A percentile compares a stretch with the other conserved stretches of the same genome.
Evolutionary conservation across 2,329 filamentous ascomycete genomes (phyloP).

Genomic region (Calonectria fujianensis): DNA sequence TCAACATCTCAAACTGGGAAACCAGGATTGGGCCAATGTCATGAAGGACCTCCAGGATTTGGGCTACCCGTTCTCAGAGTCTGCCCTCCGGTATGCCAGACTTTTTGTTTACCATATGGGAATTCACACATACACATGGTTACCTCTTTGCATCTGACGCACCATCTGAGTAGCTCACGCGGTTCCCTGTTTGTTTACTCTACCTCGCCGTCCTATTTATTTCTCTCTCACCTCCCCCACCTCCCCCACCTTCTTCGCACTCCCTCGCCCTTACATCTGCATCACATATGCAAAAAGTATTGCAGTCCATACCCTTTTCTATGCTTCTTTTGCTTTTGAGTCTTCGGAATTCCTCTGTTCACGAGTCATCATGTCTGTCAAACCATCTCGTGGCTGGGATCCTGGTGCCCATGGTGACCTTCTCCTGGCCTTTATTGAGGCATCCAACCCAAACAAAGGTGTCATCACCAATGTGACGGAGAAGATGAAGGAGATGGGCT

Average conservation of each 20-base stretch:
- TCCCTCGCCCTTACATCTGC: slow-evolving; percentile 17
- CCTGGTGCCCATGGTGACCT: slow-evolving; percentile 63
- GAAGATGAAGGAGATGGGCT: slow-evolving; percentile 60
- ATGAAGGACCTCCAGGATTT: slow-evolving; percentile 60
- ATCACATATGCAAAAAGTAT: slow-evolving; percentile 20
- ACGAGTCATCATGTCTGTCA: slow-evolving; percentile 44
- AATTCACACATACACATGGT: not conserved
- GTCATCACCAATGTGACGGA: slow-evolving; percentile 58
- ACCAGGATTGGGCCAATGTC: slow-evolving; percentile 59
- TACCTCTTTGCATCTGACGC: not conserved
- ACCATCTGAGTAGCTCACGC: slow-evolving; percentile 8
- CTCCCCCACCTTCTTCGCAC: slow-evolving; percentile 7
- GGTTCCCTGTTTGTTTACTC: slow-evolving; percentile 22
- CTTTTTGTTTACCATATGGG: slow-evolving; percentile 9
- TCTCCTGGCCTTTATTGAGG: slow-evolving; percentile 61
- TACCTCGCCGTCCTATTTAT: slow-evolving; percentile 34
- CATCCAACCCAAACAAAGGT: slow-evolving; percentile 59
- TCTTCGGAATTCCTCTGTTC: slow-evolving; percentile 10
- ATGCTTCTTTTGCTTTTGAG: not conserved
- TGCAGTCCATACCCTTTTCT: not conserved
- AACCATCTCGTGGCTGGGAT: slow-evolving; percentile 59
- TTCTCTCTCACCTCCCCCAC: slow-evolving; percentile 7
- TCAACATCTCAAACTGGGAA: slow-evolving; percentile 59
- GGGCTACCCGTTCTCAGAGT: slow-evolving; percentile 64
- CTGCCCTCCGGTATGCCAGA: slow-evolving; percentile 63